Percentiles rank a stretch among this genome's conserved stretches.
Conservation (phyloP, 2,329 filamentous ascomycete genomes). For the Helotiales sp. region DNA sequence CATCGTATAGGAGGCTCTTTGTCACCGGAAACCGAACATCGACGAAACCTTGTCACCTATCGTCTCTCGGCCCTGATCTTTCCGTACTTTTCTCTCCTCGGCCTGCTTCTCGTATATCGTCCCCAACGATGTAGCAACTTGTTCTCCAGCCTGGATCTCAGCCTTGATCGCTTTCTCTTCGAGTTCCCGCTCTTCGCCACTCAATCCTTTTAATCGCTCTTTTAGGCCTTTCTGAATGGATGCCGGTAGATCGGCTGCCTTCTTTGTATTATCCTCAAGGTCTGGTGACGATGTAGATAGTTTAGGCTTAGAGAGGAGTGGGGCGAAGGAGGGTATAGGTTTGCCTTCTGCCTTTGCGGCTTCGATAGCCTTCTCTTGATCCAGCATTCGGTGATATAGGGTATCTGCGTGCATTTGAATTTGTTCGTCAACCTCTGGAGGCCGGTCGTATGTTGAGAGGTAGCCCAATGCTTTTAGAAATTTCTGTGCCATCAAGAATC, state of each 20-base stretch:
- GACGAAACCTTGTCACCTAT: constrained; percentile 41
- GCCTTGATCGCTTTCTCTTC: constrained; percentile 65
- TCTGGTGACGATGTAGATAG: constrained; percentile 4
- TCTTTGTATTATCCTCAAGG: constrained; percentile 18
- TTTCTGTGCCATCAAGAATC: constrained; percentile 50
- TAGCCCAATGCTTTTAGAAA: constrained; percentile 92
- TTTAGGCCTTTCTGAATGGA: constrained; percentile 53
- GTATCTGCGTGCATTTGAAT: constrained; percentile 96
- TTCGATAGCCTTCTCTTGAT: constrained; percentile 75
- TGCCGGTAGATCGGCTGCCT: constrained; percentile 39
- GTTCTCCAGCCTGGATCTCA: constrained; percentile 59
- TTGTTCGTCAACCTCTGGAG: constrained; percentile 72
- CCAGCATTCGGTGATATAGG: constrained; percentile 83
- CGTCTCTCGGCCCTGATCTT: constrained; percentile 52
- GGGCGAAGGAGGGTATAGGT: constrained; percentile 59
- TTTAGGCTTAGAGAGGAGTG: constrained; percentile 44
- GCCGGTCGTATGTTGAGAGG: constrained; percentile 64
- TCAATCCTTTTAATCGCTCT: constrained; percentile 57
- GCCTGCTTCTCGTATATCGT: constrained; percentile 57
- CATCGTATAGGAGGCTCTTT: background rate
- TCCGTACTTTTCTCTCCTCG: constrained; percentile 53
- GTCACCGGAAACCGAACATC: constrained; percentile 28
- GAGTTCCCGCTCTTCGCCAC: constrained; percentile 56
- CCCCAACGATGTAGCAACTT: constrained; percentile 57
- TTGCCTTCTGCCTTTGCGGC: constrained; percentile 63